These are phyloP conservation scores for Saprolegnia diclina DNA, from an alignment of 352 stramenopile genomes.

Conservation along the genomic window DNA sequence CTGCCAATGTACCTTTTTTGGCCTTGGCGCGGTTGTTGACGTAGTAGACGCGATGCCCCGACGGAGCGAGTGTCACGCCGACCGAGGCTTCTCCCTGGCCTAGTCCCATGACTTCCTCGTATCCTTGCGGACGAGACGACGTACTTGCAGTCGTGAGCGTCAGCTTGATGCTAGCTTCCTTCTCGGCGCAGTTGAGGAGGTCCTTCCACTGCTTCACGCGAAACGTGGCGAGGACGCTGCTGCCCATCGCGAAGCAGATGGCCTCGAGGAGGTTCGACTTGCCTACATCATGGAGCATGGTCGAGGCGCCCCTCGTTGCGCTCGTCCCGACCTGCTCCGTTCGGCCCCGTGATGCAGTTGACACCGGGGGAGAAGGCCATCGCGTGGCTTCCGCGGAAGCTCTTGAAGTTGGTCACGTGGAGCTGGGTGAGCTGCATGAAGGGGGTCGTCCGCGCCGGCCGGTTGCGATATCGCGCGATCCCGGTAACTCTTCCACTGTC, in stretches of 20 bases:
- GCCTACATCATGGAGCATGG: conserved; percentile 20
- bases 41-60: conserved; percentile 34
- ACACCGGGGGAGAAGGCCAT: conserved; percentile 31
- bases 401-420: conserved; percentile 38
- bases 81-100: conserved; percentile 32
- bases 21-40: conserved; percentile 38
- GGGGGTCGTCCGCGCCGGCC: not conserved
- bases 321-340: conserved; percentile 26
- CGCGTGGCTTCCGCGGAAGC: conserved; percentile 35
- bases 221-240: conserved; percentile 31
- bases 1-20: conserved; percentile 34
- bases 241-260: conserved; percentile 44
- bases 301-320: not conserved
- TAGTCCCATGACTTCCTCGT: conserved; percentile 6
- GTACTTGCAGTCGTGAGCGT: conserved; percentile 23
- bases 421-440: not conserved
- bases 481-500: too few relatives aligned
- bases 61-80: conserved; percentile 30
- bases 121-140: conserved; percentile 1
- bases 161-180: conserved; percentile 23
- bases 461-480: too few relatives aligned
- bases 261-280: conserved; percentile 48
- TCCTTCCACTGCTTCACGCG: conserved; percentile 38
- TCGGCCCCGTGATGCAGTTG: conserved; percentile 44
- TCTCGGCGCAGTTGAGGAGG: conserved; percentile 29